Conservation (phyloP, 2,329 filamentous ascomycete species). For the Botryosphaeria dothidea region DNA sequence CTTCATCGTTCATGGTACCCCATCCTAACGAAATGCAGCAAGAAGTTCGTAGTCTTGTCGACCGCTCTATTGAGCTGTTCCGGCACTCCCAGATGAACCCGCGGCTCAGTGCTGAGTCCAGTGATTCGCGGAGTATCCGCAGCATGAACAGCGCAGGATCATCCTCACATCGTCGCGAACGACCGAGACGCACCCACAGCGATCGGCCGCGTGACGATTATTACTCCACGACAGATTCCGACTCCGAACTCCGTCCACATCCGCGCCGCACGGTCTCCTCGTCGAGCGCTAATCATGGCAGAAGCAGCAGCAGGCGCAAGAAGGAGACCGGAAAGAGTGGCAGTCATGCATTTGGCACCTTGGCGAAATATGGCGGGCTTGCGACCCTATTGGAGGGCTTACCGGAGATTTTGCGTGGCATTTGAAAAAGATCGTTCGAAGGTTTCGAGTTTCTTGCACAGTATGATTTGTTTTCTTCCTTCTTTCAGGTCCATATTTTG, state of each 20-base stretch:
- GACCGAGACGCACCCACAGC: not conserved
- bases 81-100: constrained; percentile 27
- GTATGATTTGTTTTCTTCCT: not conserved
- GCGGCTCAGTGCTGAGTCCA: constrained; percentile 6
- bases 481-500: not conserved
- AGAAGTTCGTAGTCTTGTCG: constrained; percentile 37
- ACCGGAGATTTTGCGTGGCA: constrained; percentile 15
- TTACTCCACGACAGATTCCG: constrained; percentile 7
- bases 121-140: not conserved
- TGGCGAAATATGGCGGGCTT: constrained; percentile 39
- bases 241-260: constrained; percentile 4
- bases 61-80: constrained; percentile 40
- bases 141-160: not conserved
- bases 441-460: too few species aligned
- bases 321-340: constrained; percentile 5
- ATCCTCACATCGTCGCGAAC: not conserved
- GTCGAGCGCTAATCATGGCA: not conserved
- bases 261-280: not conserved
- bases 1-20: not conserved
- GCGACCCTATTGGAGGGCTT: constrained; percentile 38
- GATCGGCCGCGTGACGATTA: not conserved
- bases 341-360: constrained; percentile 29
- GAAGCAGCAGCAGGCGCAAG: constrained; percentile 23
- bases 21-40: constrained; percentile 11
- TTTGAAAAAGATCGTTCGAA: not conserved